Conservation (phyloP, 1,284 basidiomycete species). For the Ustilago tritici region DNA sequence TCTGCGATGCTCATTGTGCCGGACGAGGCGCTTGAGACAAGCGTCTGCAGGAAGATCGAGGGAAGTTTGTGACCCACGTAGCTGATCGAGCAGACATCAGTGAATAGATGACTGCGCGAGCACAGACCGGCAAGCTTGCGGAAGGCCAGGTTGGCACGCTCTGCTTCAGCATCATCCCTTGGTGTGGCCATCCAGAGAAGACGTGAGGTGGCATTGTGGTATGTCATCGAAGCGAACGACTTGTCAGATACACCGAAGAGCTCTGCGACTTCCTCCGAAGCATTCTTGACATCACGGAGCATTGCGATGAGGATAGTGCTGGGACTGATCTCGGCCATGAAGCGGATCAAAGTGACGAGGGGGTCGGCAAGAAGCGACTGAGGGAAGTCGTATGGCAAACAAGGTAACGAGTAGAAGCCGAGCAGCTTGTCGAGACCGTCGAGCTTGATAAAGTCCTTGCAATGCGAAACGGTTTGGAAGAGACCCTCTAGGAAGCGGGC, state of each 20-base stretch:
- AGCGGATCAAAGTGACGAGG: constrained; percentile 86
- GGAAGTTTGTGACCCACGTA: constrained; percentile 82
- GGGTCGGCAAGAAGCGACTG: constrained; percentile 84
- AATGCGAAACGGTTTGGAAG: constrained; percentile 87
- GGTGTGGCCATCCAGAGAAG: constrained; percentile 47
- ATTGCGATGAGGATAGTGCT: constrained; percentile 81
- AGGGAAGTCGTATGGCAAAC: constrained; percentile 89
- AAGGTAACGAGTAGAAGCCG: constrained; percentile 83
- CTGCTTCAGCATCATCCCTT: constrained; percentile 69
- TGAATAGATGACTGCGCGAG: constrained; percentile 83
- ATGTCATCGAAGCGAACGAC: constrained; percentile 37
- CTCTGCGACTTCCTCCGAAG: constrained; percentile 78
- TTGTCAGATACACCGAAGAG: constrained; percentile 75
- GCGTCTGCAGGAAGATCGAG: constrained; percentile 77
- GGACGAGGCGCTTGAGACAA: constrained; percentile 66
- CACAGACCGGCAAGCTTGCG: constrained; percentile 82
- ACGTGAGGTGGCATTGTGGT: constrained; percentile 37
- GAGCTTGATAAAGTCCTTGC: constrained; percentile 86
- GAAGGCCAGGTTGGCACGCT: constrained; percentile 78
- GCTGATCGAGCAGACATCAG: constrained; percentile 89
- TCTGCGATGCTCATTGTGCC: constrained; percentile 77
- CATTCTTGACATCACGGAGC: constrained; percentile 78
- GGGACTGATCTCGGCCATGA: constrained; percentile 87
- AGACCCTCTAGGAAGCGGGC: constrained; percentile 80
- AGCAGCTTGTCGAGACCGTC: constrained; percentile 84